These are phyloP conservation scores for Silene conica DNA, from an alignment of 148 eudicot genomes.

Conservation along the genomic window DNA sequence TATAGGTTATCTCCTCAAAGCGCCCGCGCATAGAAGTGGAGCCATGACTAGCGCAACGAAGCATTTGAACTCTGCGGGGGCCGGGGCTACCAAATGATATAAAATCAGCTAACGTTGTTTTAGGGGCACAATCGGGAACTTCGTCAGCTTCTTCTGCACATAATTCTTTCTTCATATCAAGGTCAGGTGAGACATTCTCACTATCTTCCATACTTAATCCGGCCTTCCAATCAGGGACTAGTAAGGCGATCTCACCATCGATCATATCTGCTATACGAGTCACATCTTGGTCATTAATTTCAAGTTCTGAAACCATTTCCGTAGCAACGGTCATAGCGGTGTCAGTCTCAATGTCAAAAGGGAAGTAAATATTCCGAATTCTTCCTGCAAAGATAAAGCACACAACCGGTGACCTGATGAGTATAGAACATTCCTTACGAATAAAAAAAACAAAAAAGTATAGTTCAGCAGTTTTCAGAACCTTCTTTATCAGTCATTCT, in stretches of 20 bases:
- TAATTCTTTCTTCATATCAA: conserved; percentile 39
- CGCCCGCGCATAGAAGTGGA: conserved; percentile 60
- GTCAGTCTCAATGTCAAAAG: conserved; percentile 63
- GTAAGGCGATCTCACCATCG: conserved; percentile 49
- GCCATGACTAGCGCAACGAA: conserved; percentile 43
- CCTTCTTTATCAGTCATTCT: conserved; percentile 72
- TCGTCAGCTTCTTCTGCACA: conserved; percentile 5
- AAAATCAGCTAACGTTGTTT: conserved; percentile 33
- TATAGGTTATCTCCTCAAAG: conserved; percentile 76
- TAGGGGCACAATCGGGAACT: conserved; percentile 15
- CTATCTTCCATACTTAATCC: conserved; percentile 29
- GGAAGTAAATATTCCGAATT: conserved; percentile 72
- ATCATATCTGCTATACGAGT: conserved; percentile 79
- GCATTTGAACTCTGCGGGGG: conserved; percentile 34
- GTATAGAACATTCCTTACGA: not conserved
- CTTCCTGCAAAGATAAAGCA: conserved; percentile 41
- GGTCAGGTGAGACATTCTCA: conserved; percentile 43
- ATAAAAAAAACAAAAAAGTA: not conserved
- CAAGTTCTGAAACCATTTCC: conserved; percentile 80
- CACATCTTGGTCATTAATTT: conserved; percentile 65
- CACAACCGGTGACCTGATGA: not conserved
- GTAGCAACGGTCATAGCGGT: conserved; percentile 69
- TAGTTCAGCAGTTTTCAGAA: conserved; percentile 4
- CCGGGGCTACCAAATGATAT: conserved; percentile 29
- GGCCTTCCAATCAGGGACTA: conserved; percentile 63